Conservation (phyloP, 495 filamentous ascomycete species). For the Aspergillus taichungensis region DNA sequence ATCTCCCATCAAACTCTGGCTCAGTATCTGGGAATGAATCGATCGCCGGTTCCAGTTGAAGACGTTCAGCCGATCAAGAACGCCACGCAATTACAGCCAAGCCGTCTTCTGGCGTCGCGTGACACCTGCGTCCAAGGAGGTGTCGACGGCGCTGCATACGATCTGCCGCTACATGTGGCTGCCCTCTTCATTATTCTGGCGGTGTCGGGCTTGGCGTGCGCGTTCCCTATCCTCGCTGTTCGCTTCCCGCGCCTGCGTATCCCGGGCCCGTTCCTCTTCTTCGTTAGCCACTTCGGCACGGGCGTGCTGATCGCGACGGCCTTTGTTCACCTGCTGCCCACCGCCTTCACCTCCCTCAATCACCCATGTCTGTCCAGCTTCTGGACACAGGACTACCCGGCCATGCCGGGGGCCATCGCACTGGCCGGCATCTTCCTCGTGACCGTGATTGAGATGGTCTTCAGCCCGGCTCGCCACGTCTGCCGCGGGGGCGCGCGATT, state of each 20-base stretch:
- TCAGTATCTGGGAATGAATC: slow-evolving; percentile 2
- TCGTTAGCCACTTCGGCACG: slow-evolving; percentile 70
- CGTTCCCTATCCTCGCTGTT: slow-evolving; percentile 33
- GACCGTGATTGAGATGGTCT: slow-evolving; percentile 61
- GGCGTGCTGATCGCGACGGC: slow-evolving; percentile 79
- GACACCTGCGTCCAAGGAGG: slow-evolving; percentile 20
- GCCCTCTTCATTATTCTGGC: slow-evolving; percentile 59
- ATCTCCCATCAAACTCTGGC: slow-evolving; percentile 14
- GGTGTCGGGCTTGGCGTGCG: slow-evolving; percentile 47
- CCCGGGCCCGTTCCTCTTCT: slow-evolving; percentile 44
- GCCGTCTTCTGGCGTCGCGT: slow-evolving; percentile 7
- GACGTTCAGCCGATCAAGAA: neutral
- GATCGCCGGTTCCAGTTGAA: neutral
- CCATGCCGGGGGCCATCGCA: slow-evolving; percentile 61
- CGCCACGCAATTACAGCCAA: neutral
- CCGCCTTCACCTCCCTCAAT: slow-evolving; percentile 62
- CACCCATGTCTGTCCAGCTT: slow-evolving; percentile 61
- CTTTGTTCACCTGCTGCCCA: slow-evolving; percentile 71
- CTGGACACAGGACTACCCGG: slow-evolving; percentile 58
- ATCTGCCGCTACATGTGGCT: slow-evolving; percentile 54
- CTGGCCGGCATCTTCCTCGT: slow-evolving; percentile 60
- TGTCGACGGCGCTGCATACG: slow-evolving; percentile 30
- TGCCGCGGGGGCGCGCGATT: slow-evolving; percentile 10
- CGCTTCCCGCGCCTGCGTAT: slow-evolving; percentile 28
- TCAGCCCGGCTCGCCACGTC: slow-evolving; percentile 32